A percentile compares a stretch with the other conserved stretches of the same genome.
phyloP scores from a whole-genome alignment of 2,329 filamentous ascomycete species.

The Drechslera avenae region DNA sequence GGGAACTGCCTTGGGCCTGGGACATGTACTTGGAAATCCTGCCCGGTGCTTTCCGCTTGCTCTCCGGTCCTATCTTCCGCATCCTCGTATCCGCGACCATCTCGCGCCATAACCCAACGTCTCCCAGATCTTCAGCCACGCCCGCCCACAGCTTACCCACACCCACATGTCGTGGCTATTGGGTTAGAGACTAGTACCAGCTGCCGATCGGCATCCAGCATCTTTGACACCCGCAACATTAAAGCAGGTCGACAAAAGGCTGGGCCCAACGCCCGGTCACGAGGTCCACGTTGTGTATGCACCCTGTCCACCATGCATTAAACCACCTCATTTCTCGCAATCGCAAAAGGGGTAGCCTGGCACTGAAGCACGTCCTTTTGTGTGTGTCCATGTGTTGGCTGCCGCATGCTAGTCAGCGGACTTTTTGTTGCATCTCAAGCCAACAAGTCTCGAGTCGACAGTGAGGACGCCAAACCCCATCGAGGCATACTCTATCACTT shows the following conservation, averaged over 20 bases:
- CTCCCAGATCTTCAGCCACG: too few relatives aligned
- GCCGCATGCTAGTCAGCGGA: too few relatives aligned
- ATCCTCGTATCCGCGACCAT: neutral
- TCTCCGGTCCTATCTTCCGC: too few relatives aligned
- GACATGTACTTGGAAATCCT: neutral
- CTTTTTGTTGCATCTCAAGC: too few relatives aligned
- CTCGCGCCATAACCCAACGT: neutral
- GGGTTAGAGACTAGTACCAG: neutral
- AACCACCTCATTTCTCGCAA: neutral
- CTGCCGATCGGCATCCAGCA: conserved; percentile 7
- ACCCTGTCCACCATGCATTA: conserved; percentile 2
- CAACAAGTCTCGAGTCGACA: too few relatives aligned
- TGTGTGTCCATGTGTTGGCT: too few relatives aligned
- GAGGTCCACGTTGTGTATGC: conserved; percentile 1
- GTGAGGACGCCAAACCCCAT: too few relatives aligned
- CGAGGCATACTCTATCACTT: too few relatives aligned
- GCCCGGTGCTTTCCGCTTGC: too few relatives aligned
- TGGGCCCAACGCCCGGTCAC: conserved; percentile 4
- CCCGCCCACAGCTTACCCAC: neutral
- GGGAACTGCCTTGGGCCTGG: too few relatives aligned
- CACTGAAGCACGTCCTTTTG: neutral
- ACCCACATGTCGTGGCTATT: neutral
- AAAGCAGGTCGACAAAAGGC: neutral
- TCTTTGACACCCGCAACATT: conserved; percentile 1
- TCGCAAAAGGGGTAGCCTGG: neutral